Conservation (phyloP, 2,329 filamentous ascomycete species). For the Beauveria scarabaeidicola region DNA sequence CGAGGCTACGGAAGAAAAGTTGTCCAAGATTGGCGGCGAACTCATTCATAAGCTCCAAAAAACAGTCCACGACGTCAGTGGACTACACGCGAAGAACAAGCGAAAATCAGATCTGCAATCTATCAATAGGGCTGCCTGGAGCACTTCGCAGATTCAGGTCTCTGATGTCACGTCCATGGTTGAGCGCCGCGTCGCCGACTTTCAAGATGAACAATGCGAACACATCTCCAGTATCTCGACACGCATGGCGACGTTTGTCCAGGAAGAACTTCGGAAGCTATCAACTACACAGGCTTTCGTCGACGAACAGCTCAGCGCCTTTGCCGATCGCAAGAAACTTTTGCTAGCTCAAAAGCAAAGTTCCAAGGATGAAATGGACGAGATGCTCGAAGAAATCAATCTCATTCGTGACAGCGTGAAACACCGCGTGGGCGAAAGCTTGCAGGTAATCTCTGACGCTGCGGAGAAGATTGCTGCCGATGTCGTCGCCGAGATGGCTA, state of each 20-base stretch:
- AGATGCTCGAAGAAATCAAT: constrained; percentile 87
- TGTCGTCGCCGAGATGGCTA: constrained; percentile 73
- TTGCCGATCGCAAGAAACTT: constrained; percentile 59
- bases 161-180: constrained; percentile 67
- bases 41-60: constrained; percentile 70
- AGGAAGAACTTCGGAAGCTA: constrained; percentile 64
- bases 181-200: constrained; percentile 63
- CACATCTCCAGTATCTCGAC: constrained; percentile 59
- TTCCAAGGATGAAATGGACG: constrained; percentile 79
- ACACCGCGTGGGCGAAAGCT: constrained; percentile 70
- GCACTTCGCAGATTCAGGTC: constrained; percentile 65
- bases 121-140: constrained; percentile 73
- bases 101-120: constrained; percentile 77
- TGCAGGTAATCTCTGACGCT: constrained; percentile 73
- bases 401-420: constrained; percentile 84
- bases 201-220: constrained; percentile 63
- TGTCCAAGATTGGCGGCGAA: constrained; percentile 63
- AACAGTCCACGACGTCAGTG: constrained; percentile 72
- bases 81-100: constrained; percentile 76
- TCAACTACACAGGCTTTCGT: constrained; percentile 62
- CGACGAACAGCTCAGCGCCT: constrained; percentile 57
- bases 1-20: constrained; percentile 70
- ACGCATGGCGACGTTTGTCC: constrained; percentile 70
- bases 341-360: constrained; percentile 58
- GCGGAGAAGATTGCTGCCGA: constrained; percentile 85